phyloP scores from a whole-genome alignment of 1,139 yeast species.

The Scheffersomyces cryptocercus region DNA sequence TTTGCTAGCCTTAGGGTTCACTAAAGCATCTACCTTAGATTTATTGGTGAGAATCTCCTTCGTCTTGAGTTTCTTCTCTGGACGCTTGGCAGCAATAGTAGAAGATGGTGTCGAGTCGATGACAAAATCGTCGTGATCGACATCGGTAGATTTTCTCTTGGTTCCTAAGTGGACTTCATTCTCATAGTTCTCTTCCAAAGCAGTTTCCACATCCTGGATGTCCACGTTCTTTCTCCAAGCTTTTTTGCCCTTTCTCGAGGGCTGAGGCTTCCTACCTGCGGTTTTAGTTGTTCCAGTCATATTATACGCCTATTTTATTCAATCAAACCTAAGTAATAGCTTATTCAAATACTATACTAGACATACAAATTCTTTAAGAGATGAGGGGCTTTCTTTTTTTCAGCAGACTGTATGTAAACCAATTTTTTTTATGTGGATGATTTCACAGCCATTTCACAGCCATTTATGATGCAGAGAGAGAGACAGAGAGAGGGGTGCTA shows the following conservation, averaged over 20 bases:
- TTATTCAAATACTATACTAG: too few species aligned
- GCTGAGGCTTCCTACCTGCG: constrained; percentile 37
- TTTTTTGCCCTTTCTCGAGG: constrained; percentile 87
- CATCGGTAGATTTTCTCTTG: constrained; percentile 36
- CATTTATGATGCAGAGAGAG: too few species aligned
- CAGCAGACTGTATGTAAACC: too few species aligned
- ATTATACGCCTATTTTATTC: not conserved
- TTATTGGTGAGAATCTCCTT: constrained; percentile 73
- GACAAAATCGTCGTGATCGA: constrained; percentile 60
- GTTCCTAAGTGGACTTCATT: constrained; percentile 68
- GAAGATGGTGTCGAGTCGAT: constrained; percentile 48
- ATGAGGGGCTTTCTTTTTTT: too few species aligned
- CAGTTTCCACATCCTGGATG: constrained; percentile 71
- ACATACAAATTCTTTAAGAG: too few species aligned
- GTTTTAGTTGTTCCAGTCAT: not conserved
- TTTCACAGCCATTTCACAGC: too few species aligned
- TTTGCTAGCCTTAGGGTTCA: constrained; percentile 30
- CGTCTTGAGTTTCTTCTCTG: constrained; percentile 59
- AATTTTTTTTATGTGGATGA: too few species aligned
- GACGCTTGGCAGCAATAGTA: constrained; percentile 18
- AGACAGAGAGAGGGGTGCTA: too few species aligned
- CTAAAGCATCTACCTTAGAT: constrained; percentile 75
- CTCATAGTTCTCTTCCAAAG: constrained; percentile 69
- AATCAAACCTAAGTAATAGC: too few species aligned
- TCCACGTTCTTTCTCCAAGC: constrained; percentile 97